Percentiles rank a stretch among this genome's conserved stretches.
Conservation (phyloP, 2,329 filamentous ascomycete genomes). For the Sporothrix pseudoabietina region DNA sequence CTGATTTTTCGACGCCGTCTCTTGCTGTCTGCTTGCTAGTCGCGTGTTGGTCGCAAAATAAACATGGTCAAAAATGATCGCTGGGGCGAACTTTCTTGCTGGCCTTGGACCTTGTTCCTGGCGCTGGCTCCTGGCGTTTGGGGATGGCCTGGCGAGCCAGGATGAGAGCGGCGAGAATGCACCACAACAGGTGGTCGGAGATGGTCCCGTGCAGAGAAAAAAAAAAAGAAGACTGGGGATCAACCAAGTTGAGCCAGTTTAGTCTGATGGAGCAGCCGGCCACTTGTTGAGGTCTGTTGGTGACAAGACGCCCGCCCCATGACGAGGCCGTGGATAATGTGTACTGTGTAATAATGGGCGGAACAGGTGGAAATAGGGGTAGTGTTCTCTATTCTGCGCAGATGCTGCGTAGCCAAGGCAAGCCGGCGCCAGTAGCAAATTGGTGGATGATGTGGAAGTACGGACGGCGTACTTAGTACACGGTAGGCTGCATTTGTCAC, state of each 20-base stretch:
- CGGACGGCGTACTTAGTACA: neutral
- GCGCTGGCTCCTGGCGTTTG: neutral
- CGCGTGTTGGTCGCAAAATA: neutral
- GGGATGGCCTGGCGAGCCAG: neutral
- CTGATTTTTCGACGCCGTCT: slow-evolving; percentile 8
- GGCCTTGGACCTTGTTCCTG: neutral
- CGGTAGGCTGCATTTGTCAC: neutral
- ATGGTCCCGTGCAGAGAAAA: neutral
- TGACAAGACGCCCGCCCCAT: neutral
- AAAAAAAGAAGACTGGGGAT: slow-evolving; percentile 7
- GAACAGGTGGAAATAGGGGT: neutral
- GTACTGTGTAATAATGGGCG: neutral
- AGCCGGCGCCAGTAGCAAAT: neutral
- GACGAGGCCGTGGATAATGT: neutral
- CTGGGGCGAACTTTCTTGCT: neutral
- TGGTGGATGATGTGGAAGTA: neutral
- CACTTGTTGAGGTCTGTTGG: neutral
- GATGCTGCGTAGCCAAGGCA: slow-evolving; percentile 21
- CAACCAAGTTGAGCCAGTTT: slow-evolving; percentile 7
- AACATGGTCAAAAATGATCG: slow-evolving; percentile 19
- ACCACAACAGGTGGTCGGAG: neutral
- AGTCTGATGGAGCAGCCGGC: slow-evolving; percentile 14
- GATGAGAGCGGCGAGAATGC: neutral
- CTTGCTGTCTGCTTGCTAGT: neutral
- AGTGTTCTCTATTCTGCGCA: slow-evolving; percentile 23